phyloP scores from a whole-genome alignment of 192 early-diverging fungal species.

The Backusella westeae region DNA sequence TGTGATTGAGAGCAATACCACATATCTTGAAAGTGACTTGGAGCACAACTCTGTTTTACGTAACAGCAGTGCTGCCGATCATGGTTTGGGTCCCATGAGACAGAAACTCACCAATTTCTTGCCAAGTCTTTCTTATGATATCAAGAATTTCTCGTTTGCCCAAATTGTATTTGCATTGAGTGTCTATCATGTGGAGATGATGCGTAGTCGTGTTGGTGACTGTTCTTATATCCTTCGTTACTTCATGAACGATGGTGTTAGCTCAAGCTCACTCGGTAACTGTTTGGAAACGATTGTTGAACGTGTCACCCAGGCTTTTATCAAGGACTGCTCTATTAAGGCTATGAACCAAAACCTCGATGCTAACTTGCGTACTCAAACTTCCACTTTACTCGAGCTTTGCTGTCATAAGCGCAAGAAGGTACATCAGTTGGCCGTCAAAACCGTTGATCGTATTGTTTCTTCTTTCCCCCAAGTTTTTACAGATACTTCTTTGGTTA shows the following conservation, averaged over 20 bases:
- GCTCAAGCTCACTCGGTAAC: constrained; percentile 66
- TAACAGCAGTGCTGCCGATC: constrained; percentile 38
- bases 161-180: constrained; percentile 81
- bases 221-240: constrained; percentile 77
- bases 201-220: constrained; percentile 67
- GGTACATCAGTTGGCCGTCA: constrained; percentile 66
- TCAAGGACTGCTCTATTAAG: constrained; percentile 48
- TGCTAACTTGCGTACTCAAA: constrained; percentile 50
- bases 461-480: constrained; percentile 71
- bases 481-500: constrained; percentile 67
- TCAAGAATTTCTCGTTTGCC: constrained; percentile 65
- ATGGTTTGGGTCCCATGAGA: constrained; percentile 57
- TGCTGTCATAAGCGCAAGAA: constrained; percentile 68
- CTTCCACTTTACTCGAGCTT: constrained; percentile 61
- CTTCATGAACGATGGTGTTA: constrained; percentile 84
- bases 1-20: constrained; percentile 63
- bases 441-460: constrained; percentile 60
- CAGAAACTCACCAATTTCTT: constrained; percentile 57
- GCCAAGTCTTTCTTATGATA: constrained; percentile 48
- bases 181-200: constrained; percentile 80
- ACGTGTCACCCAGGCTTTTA: constrained; percentile 46
- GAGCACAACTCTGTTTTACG: constrained; percentile 83
- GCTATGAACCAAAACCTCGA: constrained; percentile 49
- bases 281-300: constrained; percentile 81
- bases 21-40: constrained; percentile 86